Evolutionary conservation across 2,329 filamentous ascomycete species (phyloP).

Genomic region (Colletotrichum shisoi): DNA sequence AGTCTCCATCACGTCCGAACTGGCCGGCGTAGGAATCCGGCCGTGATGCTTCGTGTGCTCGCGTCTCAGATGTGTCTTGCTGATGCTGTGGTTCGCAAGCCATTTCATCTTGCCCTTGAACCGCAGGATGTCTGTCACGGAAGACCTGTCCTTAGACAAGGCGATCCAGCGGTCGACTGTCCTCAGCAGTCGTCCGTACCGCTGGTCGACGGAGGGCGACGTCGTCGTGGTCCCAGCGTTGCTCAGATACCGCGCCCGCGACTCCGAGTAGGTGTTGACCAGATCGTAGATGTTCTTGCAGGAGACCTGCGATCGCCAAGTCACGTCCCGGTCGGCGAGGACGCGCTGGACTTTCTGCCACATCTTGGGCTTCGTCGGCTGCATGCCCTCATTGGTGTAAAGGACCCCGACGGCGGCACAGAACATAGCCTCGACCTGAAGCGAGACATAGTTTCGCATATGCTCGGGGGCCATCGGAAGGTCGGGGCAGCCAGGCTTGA

Average conservation of each 20-base stretch:
- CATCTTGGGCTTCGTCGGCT: too few species aligned
- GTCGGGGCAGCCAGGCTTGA: too few species aligned
- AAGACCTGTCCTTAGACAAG: neutral
- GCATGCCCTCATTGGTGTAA: too few species aligned
- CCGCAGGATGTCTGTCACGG: neutral
- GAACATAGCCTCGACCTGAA: too few species aligned
- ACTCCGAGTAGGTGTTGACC: too few species aligned
- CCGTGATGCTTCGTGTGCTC: neutral
- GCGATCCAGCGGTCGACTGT: conserved; percentile 10
- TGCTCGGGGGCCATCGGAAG: too few species aligned
- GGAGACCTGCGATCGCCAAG: too few species aligned
- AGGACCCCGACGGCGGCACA: too few species aligned
- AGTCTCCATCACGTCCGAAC: neutral
- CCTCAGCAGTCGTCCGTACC: neutral
- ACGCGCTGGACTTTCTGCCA: too few species aligned
- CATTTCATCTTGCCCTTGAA: neutral
- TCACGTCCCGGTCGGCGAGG: too few species aligned
- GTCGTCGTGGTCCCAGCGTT: neutral
- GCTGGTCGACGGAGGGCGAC: neutral
- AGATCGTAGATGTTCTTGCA: too few species aligned
- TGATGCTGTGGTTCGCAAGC: neutral
- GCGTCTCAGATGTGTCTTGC: neutral
- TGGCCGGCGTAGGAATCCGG: neutral
- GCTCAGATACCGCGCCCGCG: neutral
- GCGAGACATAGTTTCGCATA: too few species aligned